phyloP scores from a whole-genome alignment of 164 flowering plant species.

The Nymphaea colorata region DNA sequence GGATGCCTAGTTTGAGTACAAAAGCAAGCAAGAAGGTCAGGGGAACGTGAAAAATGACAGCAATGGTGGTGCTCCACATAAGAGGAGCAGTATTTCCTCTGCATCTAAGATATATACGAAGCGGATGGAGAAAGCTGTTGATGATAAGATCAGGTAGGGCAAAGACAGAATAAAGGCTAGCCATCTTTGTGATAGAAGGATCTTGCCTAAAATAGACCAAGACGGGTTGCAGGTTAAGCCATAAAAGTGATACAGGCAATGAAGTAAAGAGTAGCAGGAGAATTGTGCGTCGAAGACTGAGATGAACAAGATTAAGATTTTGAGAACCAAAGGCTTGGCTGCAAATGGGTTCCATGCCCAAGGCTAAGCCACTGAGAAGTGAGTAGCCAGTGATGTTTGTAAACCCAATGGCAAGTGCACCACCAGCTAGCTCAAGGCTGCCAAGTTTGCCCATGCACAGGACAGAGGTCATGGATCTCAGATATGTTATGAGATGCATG shows the following conservation, averaged over 20 bases:
- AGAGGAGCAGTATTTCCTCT: slow-evolving; percentile 67
- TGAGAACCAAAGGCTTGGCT: slow-evolving; percentile 83
- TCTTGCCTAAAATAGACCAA: slow-evolving; percentile 57
- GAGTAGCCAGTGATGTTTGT: slow-evolving; percentile 96
- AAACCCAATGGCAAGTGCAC: slow-evolving; percentile 88
- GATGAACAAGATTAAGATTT: slow-evolving; percentile 28
- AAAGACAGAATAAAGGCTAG: slow-evolving; percentile 49
- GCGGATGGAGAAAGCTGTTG: slow-evolving; percentile 73
- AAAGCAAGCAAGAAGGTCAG: slow-evolving; percentile 43
- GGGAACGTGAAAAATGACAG: slow-evolving; percentile 52
- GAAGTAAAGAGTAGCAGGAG: slow-evolving; percentile 51
- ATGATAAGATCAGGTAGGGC: slow-evolving; percentile 69
- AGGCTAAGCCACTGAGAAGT: slow-evolving; percentile 69
- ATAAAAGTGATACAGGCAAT: slow-evolving; percentile 42
- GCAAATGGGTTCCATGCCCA: slow-evolving; percentile 94
- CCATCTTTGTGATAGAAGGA: slow-evolving; percentile 40
- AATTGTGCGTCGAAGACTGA: slow-evolving; percentile 50
- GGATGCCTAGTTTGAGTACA: slow-evolving; percentile 44
- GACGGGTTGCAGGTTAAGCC: slow-evolving; percentile 63
- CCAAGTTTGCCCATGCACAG: slow-evolving; percentile 85
- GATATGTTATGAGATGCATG: slow-evolving; percentile 49
- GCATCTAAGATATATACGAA: slow-evolving; percentile 62
- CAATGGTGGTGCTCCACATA: slow-evolving; percentile 55
- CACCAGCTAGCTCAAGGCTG: slow-evolving; percentile 80
- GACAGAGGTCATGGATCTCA: slow-evolving; percentile 54